Evolutionary conservation across 805 yeast species (phyloP), one percentile per base, ranked within the genome.

Genomic region (Blastobotrys terrestris): DNA sequence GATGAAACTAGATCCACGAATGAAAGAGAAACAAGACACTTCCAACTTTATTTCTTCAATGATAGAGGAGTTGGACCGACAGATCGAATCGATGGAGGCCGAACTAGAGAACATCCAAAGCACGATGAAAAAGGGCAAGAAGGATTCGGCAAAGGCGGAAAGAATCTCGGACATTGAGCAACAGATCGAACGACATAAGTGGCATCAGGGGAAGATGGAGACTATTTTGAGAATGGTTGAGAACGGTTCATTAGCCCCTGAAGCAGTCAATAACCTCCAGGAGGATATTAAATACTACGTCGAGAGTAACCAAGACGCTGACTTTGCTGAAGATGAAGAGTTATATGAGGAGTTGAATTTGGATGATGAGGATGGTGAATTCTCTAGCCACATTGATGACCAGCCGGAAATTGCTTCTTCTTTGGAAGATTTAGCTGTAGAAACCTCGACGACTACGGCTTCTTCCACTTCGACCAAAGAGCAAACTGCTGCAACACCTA

Each of bases 211-310:
- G 39, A 83, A 83, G 65, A 74, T 94, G 65, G 98, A 94, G 66
- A 80, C 77, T 53, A 81, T 92, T 44, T 72, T 91, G 58, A 78
- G 91, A 57, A 74, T 83, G 63, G 68, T 94, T 49, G 96, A 87
- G 57, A 87, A 85, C 67, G 92, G 88, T 57, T 84, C 80, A 46
- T 70, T 94, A 57, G 89, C 84, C 39, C 85, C 90, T 1, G 95
- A 86, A 16, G 78, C 80, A 49, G 81, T 92, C 7, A 84, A 84
- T 60, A 84, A 77, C 19, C 80, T 89, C 53, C 83, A 84, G 65
- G 98, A 92, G 50, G 98, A 92, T 67, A 86, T 92, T 66, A 87
- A 80, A 60, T 92, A 94, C 71, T 91, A 88, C 67, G 94, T 94
- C 31, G 98, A 94, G 60, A 86, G 89, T 57, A 92, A 92, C 65